Evolutionary conservation across 495 filamentous ascomycete genomes (phyloP).

Genomic region (Aspergillus campestris): DNA sequence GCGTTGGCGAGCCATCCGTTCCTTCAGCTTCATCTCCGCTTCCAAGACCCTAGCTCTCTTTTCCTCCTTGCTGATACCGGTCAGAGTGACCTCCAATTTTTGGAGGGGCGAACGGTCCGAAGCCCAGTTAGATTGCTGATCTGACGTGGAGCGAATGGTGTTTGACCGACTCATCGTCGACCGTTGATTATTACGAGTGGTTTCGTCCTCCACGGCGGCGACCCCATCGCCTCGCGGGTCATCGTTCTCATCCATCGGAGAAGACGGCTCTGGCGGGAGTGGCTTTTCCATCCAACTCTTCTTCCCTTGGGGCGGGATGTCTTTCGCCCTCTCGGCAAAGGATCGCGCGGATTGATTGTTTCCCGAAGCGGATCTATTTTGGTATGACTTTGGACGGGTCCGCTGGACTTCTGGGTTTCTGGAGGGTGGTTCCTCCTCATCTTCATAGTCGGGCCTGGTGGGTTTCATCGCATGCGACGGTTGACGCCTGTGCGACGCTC

Average conservation of each 20-base stretch:
- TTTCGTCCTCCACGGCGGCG: neutral
- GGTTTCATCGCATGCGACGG: constrained; percentile 3
- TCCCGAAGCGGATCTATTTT: constrained; percentile 3
- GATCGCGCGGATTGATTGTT: constrained; percentile 8
- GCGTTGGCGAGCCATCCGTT: constrained; percentile 34
- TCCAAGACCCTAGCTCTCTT: constrained; percentile 74
- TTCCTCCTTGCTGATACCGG: constrained; percentile 86
- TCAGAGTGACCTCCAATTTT: constrained; percentile 78
- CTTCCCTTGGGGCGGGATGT: constrained; percentile 4
- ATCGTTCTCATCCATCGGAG: neutral
- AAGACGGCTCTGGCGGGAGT: constrained; percentile 2
- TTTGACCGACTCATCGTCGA: constrained; percentile 25
- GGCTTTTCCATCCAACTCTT: constrained; percentile 5
- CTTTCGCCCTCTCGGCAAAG: constrained; percentile 13
- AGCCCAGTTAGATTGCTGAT: constrained; percentile 45
- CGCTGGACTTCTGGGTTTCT: constrained; percentile 51
- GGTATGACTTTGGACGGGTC: constrained; percentile 51
- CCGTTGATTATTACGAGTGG: constrained; percentile 6
- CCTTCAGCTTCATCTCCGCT: constrained; percentile 55
- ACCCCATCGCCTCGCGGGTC: neutral
- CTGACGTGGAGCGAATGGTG: constrained; percentile 28
- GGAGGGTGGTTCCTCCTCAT: constrained; percentile 23
- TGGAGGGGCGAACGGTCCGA: constrained; percentile 82
- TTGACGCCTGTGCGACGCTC: constrained; percentile 28
- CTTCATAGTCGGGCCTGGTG: neutral